Evolutionary conservation across 805 yeast genomes (phyloP).

Genomic region (Candida broadrunensis): DNA sequence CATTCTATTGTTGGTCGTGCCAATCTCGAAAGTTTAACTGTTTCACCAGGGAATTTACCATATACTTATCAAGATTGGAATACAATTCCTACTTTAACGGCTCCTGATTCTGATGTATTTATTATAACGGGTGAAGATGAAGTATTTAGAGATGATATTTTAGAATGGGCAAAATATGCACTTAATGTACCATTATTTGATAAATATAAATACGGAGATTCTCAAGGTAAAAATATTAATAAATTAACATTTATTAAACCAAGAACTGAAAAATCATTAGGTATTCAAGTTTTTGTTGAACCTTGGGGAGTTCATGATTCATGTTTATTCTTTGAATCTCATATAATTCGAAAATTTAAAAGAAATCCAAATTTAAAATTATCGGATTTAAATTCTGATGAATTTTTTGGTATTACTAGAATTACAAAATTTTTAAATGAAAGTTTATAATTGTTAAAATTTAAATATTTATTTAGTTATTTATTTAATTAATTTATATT

Average conservation of each 20-base stretch:
- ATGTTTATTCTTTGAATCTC: conserved; percentile 23
- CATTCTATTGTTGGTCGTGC: background rate
- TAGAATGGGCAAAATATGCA: conserved; percentile 32
- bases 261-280: conserved; percentile 13
- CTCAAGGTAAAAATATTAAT: conserved; percentile 14
- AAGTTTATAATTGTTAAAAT: conserved; percentile 1
- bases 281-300: conserved; percentile 22
- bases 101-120: conserved; percentile 23
- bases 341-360: conserved; percentile 7
- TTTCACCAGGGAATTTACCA: conserved; percentile 25
- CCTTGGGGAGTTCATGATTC: conserved; percentile 40
- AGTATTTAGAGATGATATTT: conserved; percentile 36
- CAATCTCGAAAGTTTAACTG: conserved; percentile 2
- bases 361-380: conserved; percentile 4
- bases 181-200: conserved; percentile 23
- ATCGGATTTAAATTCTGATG: conserved; percentile 7
- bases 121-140: conserved; percentile 41
- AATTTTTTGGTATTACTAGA: conserved; percentile 22
- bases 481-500: too few relatives aligned
- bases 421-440: conserved; percentile 23
- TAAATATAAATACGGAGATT: conserved; percentile 21
- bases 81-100: conserved; percentile 26
- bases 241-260: conserved; percentile 17
- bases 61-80: conserved; percentile 27
- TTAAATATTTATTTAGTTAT: too few relatives aligned